Evolutionary conservation across 2,329 filamentous ascomycete species (phyloP).

Genomic region (Colletotrichum karsti): DNA sequence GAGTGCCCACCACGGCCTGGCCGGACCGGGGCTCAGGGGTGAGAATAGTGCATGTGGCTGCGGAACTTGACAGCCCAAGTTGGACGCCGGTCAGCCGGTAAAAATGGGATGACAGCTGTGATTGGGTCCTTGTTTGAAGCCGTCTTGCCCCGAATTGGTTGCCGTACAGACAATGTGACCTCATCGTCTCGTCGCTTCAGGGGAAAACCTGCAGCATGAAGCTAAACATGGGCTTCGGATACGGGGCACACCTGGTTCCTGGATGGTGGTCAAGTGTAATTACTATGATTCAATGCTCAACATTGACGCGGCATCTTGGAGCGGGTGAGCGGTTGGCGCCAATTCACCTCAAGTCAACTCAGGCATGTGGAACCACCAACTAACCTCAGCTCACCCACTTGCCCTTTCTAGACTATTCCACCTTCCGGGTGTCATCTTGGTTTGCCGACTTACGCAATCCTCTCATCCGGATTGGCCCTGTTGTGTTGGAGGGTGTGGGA

Average conservation of each 20-base stretch:
- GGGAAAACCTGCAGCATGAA: background rate
- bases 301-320: background rate
- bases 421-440: background rate
- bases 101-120: constrained; percentile 14
- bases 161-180: background rate
- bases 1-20: background rate
- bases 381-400: background rate
- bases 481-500: background rate
- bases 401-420: constrained; percentile 7
- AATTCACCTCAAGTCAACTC: background rate
- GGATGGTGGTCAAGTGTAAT: background rate
- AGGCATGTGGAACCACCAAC: background rate
- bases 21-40: constrained; percentile 2
- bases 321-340: background rate
- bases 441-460: background rate
- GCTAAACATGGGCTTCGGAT: background rate
- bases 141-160: background rate
- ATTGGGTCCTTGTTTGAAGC: constrained; percentile 15
- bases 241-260: constrained; percentile 21
- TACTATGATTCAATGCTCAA: background rate
- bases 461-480: background rate
- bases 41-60: constrained; percentile 8
- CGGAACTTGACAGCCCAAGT: constrained; percentile 1
- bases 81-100: constrained; percentile 13
- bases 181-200: constrained; percentile 8